Evolutionary conservation across 441 rosid genomes (phyloP).

Genomic region (Heliophila coronopifolia): DNA sequence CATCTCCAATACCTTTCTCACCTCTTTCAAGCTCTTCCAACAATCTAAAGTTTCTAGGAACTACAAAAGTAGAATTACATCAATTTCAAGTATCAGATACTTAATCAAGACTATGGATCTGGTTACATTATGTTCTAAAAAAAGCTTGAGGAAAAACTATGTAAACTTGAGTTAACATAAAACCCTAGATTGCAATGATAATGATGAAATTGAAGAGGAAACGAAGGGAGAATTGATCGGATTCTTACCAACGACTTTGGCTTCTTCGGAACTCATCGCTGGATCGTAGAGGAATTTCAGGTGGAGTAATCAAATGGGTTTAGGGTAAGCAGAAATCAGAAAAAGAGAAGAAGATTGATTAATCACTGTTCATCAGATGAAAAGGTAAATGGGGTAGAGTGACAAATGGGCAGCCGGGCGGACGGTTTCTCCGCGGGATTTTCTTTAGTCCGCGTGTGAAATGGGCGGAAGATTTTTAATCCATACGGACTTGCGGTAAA

Average conservation of each 20-base stretch:
- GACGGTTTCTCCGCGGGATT: no score
- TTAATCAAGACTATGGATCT: conserved; percentile 10
- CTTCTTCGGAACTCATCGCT: conserved; percentile 55
- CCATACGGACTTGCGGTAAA: no score
- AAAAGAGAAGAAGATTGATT: neutral
- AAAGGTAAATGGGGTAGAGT: no score
- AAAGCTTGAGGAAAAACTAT: neutral
- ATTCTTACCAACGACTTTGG: conserved; percentile 56
- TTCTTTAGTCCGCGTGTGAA: no score
- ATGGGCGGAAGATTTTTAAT: no score
- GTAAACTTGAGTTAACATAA: neutral
- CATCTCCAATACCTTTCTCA: conserved; percentile 96
- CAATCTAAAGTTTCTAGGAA: conserved; percentile 92
- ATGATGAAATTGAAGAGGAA: neutral
- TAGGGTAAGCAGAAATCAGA: neutral
- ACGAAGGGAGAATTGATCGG: neutral
- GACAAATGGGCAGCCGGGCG: no score
- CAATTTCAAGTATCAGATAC: conserved; percentile 1
- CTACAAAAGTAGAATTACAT: conserved; percentile 25
- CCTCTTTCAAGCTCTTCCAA: conserved; percentile 98
- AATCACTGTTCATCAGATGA: conserved; percentile 3
- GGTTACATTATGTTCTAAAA: conserved; percentile 3
- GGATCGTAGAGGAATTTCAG: neutral
- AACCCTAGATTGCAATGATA: conserved; percentile 24
- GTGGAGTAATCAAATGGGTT: conserved; percentile 10